phyloP scores from a whole-genome alignment of 345 rosid genomes.

The Ailanthus altissimus region DNA sequence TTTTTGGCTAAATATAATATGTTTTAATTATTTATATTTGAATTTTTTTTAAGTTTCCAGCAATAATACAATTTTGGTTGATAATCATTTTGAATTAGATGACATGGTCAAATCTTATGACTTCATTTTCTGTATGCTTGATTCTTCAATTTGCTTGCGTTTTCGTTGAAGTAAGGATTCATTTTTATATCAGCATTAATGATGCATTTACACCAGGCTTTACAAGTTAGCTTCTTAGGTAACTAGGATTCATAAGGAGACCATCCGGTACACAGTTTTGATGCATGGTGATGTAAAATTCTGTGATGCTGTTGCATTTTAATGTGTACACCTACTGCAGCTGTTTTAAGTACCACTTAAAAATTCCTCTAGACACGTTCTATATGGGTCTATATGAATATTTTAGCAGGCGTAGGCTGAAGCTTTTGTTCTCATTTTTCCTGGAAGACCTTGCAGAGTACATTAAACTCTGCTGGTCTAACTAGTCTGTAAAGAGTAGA shows the following conservation, averaged over 20 bases:
- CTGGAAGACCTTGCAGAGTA: slow-evolving; percentile 3
- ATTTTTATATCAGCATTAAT: neutral
- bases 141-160: neutral
- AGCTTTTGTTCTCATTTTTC: neutral
- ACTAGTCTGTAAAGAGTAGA: neutral
- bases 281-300: neutral
- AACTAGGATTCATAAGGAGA: neutral
- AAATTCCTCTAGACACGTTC: neutral
- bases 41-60: neutral
- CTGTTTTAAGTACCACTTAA: neutral
- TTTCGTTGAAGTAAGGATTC: neutral
- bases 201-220: neutral
- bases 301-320: neutral
- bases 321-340: neutral
- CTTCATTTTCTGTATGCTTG: neutral
- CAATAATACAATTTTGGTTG: neutral
- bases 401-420: neutral
- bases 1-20: neutral
- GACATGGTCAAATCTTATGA: neutral
- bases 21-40: neutral
- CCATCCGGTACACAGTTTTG: neutral
- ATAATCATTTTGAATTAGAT: neutral
- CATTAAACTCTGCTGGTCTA: neutral
- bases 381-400: neutral
- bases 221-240: neutral